These are phyloP conservation scores for Kluyveromyces nonfermentans DNA, from an alignment of 805 yeast species.

Conservation along the genomic window DNA sequence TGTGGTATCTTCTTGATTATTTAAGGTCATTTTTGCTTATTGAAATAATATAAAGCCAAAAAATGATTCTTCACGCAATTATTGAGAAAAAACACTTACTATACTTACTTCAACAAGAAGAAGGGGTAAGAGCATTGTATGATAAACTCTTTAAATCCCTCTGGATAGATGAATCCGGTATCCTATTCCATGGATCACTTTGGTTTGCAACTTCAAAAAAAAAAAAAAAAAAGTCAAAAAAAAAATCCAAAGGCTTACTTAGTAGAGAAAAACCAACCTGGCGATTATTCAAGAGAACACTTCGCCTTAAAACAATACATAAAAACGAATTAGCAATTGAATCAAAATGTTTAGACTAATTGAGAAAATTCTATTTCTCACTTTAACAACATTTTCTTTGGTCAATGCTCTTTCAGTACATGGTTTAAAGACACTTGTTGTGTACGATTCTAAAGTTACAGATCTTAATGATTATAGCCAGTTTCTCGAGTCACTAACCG, in stretches of 20 bases:
- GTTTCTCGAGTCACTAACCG: slow-evolving; percentile 22
- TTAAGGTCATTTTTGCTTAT: slow-evolving; percentile 5
- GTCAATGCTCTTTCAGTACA: slow-evolving; percentile 13
- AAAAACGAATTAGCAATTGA: neutral
- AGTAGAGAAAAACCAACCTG: neutral
- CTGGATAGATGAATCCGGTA: too few relatives aligned
- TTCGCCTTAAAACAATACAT: neutral
- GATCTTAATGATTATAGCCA: slow-evolving; percentile 19
- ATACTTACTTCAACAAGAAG: too few relatives aligned
- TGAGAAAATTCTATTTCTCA: slow-evolving; percentile 2
- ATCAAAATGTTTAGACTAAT: neutral
- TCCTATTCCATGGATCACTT: too few relatives aligned
- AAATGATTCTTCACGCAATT: neutral
- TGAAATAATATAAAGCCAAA: neutral
- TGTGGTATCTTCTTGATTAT: slow-evolving; percentile 30
- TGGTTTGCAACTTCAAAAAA: too few relatives aligned
- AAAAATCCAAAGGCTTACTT: too few relatives aligned
- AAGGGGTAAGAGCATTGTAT: too few relatives aligned
- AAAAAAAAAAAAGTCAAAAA: too few relatives aligned
- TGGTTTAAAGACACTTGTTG: slow-evolving; percentile 25
- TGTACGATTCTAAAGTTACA: slow-evolving; percentile 26
- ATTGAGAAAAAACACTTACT: too few relatives aligned
- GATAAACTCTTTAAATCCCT: too few relatives aligned
- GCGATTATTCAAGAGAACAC: neutral
- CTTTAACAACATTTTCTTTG: neutral